Conservation (phyloP, 1,139 yeast species). For the Lodderomyces oxycetoniae region DNA sequence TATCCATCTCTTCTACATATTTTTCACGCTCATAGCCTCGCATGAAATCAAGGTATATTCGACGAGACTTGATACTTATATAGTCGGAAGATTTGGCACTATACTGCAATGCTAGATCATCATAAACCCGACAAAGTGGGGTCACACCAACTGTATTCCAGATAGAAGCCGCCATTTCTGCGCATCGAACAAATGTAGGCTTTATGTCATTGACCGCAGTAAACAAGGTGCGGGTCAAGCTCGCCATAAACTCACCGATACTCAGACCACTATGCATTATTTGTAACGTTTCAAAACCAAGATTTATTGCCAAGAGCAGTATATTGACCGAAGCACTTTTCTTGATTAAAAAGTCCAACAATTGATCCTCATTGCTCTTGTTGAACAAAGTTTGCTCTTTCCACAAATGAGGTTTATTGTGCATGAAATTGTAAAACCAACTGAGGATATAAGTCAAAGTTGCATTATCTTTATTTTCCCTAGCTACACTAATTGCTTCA, state of each 20-base stretch:
- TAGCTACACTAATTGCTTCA: constrained; percentile 83
- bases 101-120: constrained; percentile 38
- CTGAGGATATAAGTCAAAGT: constrained; percentile 75
- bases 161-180: constrained; percentile 42
- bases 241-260: constrained; percentile 44
- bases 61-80: constrained; percentile 35
- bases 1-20: not conserved
- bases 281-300: constrained; percentile 56
- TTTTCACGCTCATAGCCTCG: constrained; percentile 27
- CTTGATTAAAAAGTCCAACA: constrained; percentile 57
- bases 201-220: constrained; percentile 44
- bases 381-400: constrained; percentile 35
- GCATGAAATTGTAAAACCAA: constrained; percentile 73
- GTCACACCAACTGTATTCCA: constrained; percentile 53
- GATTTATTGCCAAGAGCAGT: constrained; percentile 53
- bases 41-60: constrained; percentile 29
- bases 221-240: constrained; percentile 49
- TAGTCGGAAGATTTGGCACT: constrained; percentile 36
- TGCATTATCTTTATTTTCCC: constrained; percentile 74
- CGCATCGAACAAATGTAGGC: constrained; percentile 39
- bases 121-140: constrained; percentile 42
- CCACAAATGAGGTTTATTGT: constrained; percentile 60
- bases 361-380: constrained; percentile 49
- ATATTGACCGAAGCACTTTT: constrained; percentile 52
- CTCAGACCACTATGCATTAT: constrained; percentile 48